A percentile compares a stretch with the other conserved stretches of the same genome.
Evolutionary conservation across 2,329 filamentous ascomycete species (phyloP).

Genomic region (Chaetomium olivaceum): DNA sequence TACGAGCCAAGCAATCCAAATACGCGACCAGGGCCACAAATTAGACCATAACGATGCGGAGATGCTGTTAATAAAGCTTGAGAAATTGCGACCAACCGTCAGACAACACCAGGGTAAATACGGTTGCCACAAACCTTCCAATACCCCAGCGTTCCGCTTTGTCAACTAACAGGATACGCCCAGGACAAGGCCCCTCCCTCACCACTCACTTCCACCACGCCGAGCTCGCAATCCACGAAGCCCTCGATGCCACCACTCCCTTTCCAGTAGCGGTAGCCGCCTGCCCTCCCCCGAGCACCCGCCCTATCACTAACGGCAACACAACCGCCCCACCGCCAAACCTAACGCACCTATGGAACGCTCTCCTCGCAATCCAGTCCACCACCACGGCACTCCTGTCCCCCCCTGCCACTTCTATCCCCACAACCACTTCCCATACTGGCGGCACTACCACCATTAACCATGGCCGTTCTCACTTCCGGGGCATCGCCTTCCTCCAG

Average conservation of each 20-base stretch:
- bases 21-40: conserved; percentile 36
- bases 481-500: conserved; percentile 41
- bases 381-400: conserved; percentile 40
- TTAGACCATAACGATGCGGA: background rate
- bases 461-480: conserved; percentile 8
- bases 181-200: background rate
- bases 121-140: too few species aligned
- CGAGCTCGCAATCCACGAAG: conserved; percentile 29
- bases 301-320: conserved; percentile 8
- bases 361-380: conserved; percentile 38
- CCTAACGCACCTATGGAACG: conserved; percentile 36
- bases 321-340: background rate
- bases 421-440: too few species aligned
- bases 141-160: too few species aligned
- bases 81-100: conserved; percentile 34
- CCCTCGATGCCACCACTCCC: conserved; percentile 22
- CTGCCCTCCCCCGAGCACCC: background rate
- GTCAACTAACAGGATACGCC: background rate
- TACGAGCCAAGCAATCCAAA: conserved; percentile 36
- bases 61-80: conserved; percentile 31
- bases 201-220: conserved; percentile 20
- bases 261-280: conserved; percentile 21
- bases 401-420: too few species aligned
- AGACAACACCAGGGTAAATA: conserved; percentile 33
- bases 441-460: too few species aligned